These are phyloP conservation scores for Viola pubescens DNA, from an alignment of 441 rosid species.

Conservation along the genomic window DNA sequence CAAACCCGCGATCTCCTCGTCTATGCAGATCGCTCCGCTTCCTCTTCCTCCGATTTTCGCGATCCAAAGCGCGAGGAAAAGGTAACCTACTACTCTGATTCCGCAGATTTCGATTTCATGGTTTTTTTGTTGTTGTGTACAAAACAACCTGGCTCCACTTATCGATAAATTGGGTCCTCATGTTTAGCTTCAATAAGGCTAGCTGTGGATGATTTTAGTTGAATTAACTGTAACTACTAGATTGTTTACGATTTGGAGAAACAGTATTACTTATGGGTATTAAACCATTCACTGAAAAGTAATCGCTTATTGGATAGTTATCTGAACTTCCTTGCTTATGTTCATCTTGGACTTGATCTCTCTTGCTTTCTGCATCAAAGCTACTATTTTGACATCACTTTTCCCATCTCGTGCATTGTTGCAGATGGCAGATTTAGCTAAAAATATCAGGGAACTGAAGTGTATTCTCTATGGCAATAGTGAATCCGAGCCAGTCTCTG, in stretches of 20 bases:
- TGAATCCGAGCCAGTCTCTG: conserved; percentile 87
- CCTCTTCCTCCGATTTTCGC: conserved; percentile 33
- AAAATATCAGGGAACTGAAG: conserved; percentile 77
- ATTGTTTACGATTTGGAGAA: background rate
- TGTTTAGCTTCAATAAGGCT: background rate
- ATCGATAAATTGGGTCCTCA: background rate
- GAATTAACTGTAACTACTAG: background rate
- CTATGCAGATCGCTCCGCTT: conserved; percentile 26
- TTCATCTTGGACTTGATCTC: no score
- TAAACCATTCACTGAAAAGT: background rate
- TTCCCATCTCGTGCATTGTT: background rate
- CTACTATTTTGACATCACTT: background rate
- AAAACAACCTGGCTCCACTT: background rate
- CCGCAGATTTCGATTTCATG: background rate
- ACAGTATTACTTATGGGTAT: background rate
- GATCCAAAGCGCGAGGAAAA: conserved; percentile 83
- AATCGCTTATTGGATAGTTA: background rate
- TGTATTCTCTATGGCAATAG: conserved; percentile 81
- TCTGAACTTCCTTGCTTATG: no score
- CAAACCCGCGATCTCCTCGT: conserved; percentile 87
- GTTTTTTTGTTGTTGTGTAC: background rate
- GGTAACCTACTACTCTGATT: conserved; percentile 27
- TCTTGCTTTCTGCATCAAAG: background rate
- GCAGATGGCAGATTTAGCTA: conserved; percentile 72
- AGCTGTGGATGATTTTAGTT: background rate